Conservation (phyloP, 2,329 filamentous ascomycete species). For the Diaporthe eres region DNA sequence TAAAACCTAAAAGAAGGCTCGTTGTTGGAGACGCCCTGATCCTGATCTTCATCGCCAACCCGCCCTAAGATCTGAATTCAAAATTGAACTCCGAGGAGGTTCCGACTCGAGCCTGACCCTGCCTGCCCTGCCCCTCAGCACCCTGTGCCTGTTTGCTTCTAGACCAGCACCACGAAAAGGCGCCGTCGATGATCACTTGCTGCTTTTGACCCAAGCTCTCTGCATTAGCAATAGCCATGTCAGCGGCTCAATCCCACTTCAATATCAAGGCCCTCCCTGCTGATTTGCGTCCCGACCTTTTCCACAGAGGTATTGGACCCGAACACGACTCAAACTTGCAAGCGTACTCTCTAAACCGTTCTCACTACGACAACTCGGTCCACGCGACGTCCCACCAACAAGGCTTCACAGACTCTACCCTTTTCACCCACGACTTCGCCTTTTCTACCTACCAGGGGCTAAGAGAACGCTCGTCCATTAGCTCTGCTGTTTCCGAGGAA, state of each 20-base stretch:
- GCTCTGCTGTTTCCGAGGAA: slow-evolving; percentile 54
- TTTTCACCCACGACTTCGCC: slow-evolving; percentile 65
- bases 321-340: slow-evolving; percentile 50
- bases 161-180: slow-evolving; percentile 39
- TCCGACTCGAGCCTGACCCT: slow-evolving; percentile 34
- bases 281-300: slow-evolving; percentile 52
- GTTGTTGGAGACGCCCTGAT: slow-evolving; percentile 24
- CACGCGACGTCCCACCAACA: slow-evolving; percentile 42
- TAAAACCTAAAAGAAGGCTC: slow-evolving; percentile 16
- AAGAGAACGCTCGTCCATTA: slow-evolving; percentile 58
- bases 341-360: slow-evolving; percentile 54
- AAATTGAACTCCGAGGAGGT: slow-evolving; percentile 33
- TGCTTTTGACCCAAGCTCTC: slow-evolving; percentile 43
- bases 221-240: slow-evolving; percentile 54
- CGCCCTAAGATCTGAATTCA: slow-evolving; percentile 29
- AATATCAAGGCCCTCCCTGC: slow-evolving; percentile 52
- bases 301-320: slow-evolving; percentile 50
- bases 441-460: slow-evolving; percentile 63
- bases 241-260: slow-evolving; percentile 52
- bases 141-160: slow-evolving; percentile 32
- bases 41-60: slow-evolving; percentile 18
- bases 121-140: slow-evolving; percentile 27
- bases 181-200: slow-evolving; percentile 48
- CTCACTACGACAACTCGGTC: slow-evolving; percentile 46
- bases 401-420: slow-evolving; percentile 60